A percentile compares a stretch with the other conserved stretches of the same genome.
phyloP scores from a whole-genome alignment of 2,329 filamentous ascomycete species.

The Aspergillus spinulosporus region DNA sequence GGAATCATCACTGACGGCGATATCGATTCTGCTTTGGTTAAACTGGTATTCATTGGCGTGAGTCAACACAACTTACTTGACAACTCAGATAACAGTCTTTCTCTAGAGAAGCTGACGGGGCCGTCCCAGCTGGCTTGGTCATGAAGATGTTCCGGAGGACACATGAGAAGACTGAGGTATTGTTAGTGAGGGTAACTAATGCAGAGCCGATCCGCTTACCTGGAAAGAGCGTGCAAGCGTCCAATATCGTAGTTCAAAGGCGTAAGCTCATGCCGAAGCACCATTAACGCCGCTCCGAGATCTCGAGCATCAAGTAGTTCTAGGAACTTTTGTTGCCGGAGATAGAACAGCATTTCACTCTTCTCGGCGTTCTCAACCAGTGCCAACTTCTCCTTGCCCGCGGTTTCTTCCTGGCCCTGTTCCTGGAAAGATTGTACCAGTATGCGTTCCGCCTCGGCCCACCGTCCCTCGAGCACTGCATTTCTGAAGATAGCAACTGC shows the following conservation, averaged over 20 bases:
- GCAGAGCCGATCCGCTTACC: slow-evolving; percentile 44
- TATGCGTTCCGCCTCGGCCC: slow-evolving; percentile 80
- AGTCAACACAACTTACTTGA: slow-evolving; percentile 63
- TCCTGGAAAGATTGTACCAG: slow-evolving; percentile 59
- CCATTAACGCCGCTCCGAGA: slow-evolving; percentile 70
- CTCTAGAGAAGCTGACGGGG: slow-evolving; percentile 71
- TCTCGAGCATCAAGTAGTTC: slow-evolving; percentile 81
- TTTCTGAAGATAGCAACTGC: slow-evolving; percentile 80
- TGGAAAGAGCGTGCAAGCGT: slow-evolving; percentile 78
- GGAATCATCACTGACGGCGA: slow-evolving; percentile 97
- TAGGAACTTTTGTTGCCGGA: slow-evolving; percentile 92
- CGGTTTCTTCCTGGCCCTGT: slow-evolving; percentile 32
- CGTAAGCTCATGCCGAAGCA: slow-evolving; percentile 85
- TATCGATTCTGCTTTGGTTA: slow-evolving; percentile 66
- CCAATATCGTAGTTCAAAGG: slow-evolving; percentile 77
- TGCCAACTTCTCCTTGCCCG: slow-evolving; percentile 60
- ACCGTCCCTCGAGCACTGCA: slow-evolving; percentile 77
- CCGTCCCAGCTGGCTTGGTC: slow-evolving; percentile 82
- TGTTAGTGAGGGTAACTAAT: background rate
- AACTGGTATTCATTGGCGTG: background rate
- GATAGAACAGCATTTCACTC: slow-evolving; percentile 79
- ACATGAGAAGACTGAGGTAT: slow-evolving; percentile 75
- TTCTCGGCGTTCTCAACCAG: slow-evolving; percentile 73
- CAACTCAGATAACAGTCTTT: slow-evolving; percentile 72
- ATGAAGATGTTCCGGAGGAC: slow-evolving; percentile 74